Conservation (phyloP, 768 basidiomycete genomes). For the Amanita phalloides region DNA sequence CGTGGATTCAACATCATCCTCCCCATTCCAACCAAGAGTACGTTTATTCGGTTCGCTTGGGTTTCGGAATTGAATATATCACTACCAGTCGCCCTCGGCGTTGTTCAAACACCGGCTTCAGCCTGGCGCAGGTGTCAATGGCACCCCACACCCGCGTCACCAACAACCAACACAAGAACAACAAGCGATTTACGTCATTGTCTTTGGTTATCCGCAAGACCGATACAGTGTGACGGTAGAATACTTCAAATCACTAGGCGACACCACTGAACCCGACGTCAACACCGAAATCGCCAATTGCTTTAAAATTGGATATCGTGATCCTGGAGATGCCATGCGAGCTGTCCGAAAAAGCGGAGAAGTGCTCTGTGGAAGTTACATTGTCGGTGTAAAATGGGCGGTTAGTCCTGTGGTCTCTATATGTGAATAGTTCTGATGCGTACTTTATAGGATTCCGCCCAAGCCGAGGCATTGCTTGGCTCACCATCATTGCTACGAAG, state of each 20-base stretch:
- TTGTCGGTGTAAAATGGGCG: conserved; percentile 83
- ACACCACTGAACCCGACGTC: conserved; percentile 56
- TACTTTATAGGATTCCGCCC: conserved; percentile 47
- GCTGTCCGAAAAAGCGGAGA: conserved; percentile 82
- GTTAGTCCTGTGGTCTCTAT: conserved; percentile 31
- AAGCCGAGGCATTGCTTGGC: conserved; percentile 44
- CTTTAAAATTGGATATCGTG: conserved; percentile 68
- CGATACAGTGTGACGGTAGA: conserved; percentile 62
- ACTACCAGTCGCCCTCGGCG: conserved; percentile 28
- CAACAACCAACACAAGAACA: conserved; percentile 19
- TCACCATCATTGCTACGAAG: conserved; percentile 18
- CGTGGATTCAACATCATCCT: conserved; percentile 26
- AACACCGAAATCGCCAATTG: conserved; percentile 67
- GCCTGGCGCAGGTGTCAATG: conserved; percentile 4
- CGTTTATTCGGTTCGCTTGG: conserved; percentile 11
- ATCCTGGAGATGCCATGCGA: conserved; percentile 63
- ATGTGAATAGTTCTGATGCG: conserved; percentile 1
- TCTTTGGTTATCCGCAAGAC: conserved; percentile 86
- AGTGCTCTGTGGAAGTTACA: conserved; percentile 60
- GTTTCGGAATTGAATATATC: conserved; percentile 1
- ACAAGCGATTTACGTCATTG: conserved; percentile 48
- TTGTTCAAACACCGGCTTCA: conserved; percentile 19
- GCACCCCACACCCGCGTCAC: neutral
- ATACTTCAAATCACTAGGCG: conserved; percentile 67
- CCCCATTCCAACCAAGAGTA: conserved; percentile 37